Base-by-base conservation (phyloP, 176 grass and related monocot species). In the Otatea glauca region DNA sequence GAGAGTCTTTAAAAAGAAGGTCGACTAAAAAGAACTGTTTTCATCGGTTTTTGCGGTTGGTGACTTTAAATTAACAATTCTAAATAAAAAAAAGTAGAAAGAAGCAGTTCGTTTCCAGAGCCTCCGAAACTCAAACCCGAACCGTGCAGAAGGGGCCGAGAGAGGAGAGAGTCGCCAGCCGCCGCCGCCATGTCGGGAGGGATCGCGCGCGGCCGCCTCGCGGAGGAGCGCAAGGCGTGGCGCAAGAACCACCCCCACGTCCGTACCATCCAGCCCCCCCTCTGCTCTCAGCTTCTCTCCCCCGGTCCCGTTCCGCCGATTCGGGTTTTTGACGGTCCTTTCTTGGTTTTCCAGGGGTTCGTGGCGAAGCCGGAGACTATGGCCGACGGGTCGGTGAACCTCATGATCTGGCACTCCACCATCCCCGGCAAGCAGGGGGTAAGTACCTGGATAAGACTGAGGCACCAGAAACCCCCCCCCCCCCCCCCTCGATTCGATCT, bases 211-310 rank as follows among this genome's bases (percentile, higher is more conserved):
- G 92, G 90, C 58, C 90, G 92, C 9, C 90, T 92, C 5, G 74
- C 90, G 29, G 93, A 94, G 88, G 90, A 95, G 82, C 90, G 90
- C 63, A 94, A 94, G 85, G 73, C 90, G 5, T 92, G 93, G 93
- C 90, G 88, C 35, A 90, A 90, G 85, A 92, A 95, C 75, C 90
- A 95, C 42, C 90, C 90, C 51, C 88, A 90, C 64, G 93, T 87
- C 47, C 20, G 79, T 84, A 24, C 29, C 60, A 24, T n/a, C 63
- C 37, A 35, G 11, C 45, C 1, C n/a, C 18, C 24, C 37, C 14
- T 25, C 9, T 25, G 21, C 48, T 24, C 13, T 37, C 48, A 3
- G 1, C 32, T 35, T 27, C 47, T 44, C 23, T 2, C 32, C 7
- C 17, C 8, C 18, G 7, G 25, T 1, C 47, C 39, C 17, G 41